Evolutionary conservation across 257 asterid species (phyloP), one percentile per base, ranked within the genome.

Genomic region (Henckelia pumila): DNA sequence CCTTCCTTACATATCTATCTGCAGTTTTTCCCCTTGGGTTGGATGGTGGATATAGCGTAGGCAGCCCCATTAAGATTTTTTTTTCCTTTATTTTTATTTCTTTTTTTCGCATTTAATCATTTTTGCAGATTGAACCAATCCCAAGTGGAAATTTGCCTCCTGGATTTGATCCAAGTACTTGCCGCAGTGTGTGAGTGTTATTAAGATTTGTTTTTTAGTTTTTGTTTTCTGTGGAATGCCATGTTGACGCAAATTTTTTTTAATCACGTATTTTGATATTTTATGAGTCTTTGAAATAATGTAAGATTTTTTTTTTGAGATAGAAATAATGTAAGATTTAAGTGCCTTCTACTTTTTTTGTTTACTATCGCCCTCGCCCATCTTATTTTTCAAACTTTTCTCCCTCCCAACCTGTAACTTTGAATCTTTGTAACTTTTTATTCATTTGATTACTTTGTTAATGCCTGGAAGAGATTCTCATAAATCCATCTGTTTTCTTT

Each of bases 101-200:
- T 61, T 77, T 35, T 22, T 50, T 71, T 33, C 68, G 37, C 62
- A 9, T 74, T 79, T 5, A 16, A 76, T 56, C 30, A 37, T 81
- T 81, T 40, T 72, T 86, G 86, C 96, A 92, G 98, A 83, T 91
- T 86, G 96, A 91, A 86, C 97, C 96, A 67, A 85, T 92, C 66
- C 91, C 96, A 77, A 92, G 97, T 86, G 97, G 98, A 79, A 92
- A 92, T 88, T 82, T 92, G 76, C 97, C 98, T 82, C 96, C 98
- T 78, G 96, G 98, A 66, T 92, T 92, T 80, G 97, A 92, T 82
- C 96, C 97, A 79, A 89, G 80, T 82, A 82, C 97, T 76, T 89
- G 98, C 91, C 93, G 96, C 84, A 92, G 97, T 73, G 97, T 92
- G 97, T 92, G 91, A 89, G 98, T 89, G 84, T 79, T 65, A 72